phyloP scores from a whole-genome alignment of 176 grass and related monocot species.

The Musa troglodytarum region DNA sequence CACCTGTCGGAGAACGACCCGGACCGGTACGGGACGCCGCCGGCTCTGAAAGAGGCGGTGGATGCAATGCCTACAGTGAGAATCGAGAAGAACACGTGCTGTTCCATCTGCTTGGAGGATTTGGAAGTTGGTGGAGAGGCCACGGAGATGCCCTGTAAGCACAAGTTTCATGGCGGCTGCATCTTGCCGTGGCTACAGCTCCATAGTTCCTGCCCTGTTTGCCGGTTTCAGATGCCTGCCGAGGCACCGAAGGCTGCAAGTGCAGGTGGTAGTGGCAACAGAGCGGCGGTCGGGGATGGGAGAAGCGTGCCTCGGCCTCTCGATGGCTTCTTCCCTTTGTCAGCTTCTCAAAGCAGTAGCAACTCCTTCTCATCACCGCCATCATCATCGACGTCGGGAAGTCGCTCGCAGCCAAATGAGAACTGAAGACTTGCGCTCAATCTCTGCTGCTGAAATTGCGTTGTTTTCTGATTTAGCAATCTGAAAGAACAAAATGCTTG shows the following conservation, averaged over 20 bases:
- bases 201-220: constrained; percentile 17
- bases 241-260: background rate
- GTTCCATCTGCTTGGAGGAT: constrained; percentile 18
- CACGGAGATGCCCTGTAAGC: constrained; percentile 16
- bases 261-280: background rate
- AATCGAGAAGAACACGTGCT: background rate
- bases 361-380: background rate
- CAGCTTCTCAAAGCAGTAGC: background rate
- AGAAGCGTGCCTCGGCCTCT: background rate
- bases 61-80: constrained; percentile 15
- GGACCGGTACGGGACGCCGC: constrained; percentile 8
- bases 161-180: constrained; percentile 9
- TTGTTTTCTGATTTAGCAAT: background rate
- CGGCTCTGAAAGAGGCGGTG: constrained; percentile 11
- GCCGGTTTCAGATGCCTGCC: constrained; percentile 16
- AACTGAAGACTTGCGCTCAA: background rate
- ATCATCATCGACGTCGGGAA: background rate
- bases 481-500: too few species aligned
- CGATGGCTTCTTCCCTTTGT: background rate
- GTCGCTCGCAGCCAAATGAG: background rate
- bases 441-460: background rate
- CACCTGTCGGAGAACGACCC: constrained; percentile 14
- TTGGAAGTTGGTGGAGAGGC: constrained; percentile 12
- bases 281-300: background rate
- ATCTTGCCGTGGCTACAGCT: constrained; percentile 21